Evolutionary conservation across 2,329 filamentous ascomycete genomes (phyloP).

Genomic region (Cryphonectria nitschkei): DNA sequence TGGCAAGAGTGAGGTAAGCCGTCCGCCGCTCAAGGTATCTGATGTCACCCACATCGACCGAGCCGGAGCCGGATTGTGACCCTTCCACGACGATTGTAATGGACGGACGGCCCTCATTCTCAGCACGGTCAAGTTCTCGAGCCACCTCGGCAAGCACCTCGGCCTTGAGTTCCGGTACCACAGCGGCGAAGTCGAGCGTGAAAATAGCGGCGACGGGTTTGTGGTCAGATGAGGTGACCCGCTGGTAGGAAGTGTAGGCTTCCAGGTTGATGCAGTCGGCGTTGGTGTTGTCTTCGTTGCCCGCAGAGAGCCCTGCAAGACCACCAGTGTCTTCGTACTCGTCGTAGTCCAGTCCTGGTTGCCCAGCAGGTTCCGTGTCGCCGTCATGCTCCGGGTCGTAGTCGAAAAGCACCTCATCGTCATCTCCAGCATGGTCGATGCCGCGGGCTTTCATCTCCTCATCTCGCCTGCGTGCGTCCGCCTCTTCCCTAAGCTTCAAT

Average conservation of each 20-base stretch:
- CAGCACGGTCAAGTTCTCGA: constrained; percentile 82
- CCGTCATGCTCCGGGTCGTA: constrained; percentile 82
- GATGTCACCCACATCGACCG: constrained; percentile 77
- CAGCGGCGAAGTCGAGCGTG: constrained; percentile 81
- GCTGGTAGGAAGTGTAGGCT: constrained; percentile 85
- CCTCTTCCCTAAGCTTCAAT: constrained; percentile 63
- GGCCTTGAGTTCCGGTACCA: constrained; percentile 82
- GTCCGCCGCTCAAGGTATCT: constrained; percentile 68
- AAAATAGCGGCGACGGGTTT: constrained; percentile 89
- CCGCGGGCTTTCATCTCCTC: constrained; percentile 84
- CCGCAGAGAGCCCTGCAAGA: constrained; percentile 50
- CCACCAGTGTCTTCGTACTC: constrained; percentile 56
- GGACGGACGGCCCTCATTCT: constrained; percentile 85
- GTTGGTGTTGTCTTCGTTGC: constrained; percentile 63
- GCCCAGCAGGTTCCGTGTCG: constrained; percentile 44
- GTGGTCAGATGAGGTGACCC: constrained; percentile 90
- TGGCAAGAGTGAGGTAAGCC: constrained; percentile 80
- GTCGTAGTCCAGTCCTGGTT: constrained; percentile 61
- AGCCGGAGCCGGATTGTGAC: constrained; percentile 50
- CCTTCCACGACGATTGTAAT: constrained; percentile 82
- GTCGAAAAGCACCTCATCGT: constrained; percentile 85
- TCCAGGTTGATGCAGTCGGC: constrained; percentile 59
- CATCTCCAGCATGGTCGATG: constrained; percentile 71
- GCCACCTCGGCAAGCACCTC: constrained; percentile 86
- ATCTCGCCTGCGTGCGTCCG: constrained; percentile 71